These are phyloP conservation scores for Xylaria sp. DNA, from an alignment of 2,329 filamentous ascomycete species.

Conservation along the genomic window DNA sequence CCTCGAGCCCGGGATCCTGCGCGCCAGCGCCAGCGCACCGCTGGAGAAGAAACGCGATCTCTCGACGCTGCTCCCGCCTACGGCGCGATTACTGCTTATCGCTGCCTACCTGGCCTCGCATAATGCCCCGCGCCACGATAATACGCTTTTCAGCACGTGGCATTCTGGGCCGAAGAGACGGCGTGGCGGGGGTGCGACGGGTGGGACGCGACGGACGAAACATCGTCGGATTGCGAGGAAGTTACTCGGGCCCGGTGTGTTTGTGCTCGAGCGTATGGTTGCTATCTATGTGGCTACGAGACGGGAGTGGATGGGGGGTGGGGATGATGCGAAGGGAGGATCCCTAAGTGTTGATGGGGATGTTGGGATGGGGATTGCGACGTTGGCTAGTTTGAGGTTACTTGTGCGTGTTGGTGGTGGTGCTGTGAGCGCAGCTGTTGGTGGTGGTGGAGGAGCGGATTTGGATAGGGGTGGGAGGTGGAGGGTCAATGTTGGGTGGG, in stretches of 20 bases:
- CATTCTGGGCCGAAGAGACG: slow-evolving; percentile 47
- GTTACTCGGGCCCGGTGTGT: slow-evolving; percentile 69
- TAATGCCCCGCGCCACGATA: slow-evolving; percentile 69
- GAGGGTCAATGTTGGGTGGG: slow-evolving; percentile 75
- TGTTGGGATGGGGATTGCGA: slow-evolving; percentile 62
- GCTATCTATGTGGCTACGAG: slow-evolving; percentile 69
- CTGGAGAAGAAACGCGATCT: slow-evolving; percentile 36
- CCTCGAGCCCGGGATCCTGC: slow-evolving; percentile 56
- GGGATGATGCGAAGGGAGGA: slow-evolving; percentile 37
- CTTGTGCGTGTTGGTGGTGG: slow-evolving; percentile 62
- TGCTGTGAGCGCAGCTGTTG: slow-evolving; percentile 65
- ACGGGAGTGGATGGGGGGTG: slow-evolving; percentile 44
- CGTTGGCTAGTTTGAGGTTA: slow-evolving; percentile 64
- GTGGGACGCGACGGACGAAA: slow-evolving; percentile 34
- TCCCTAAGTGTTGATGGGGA: slow-evolving; percentile 44
- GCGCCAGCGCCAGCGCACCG: neutral
- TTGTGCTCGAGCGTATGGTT: slow-evolving; percentile 71
- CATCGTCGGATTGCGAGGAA: slow-evolving; percentile 71
- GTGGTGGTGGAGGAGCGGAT: slow-evolving; percentile 58
- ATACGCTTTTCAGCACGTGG: slow-evolving; percentile 69
- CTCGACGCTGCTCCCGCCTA: slow-evolving; percentile 59
- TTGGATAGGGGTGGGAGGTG: slow-evolving; percentile 68
- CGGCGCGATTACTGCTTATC: slow-evolving; percentile 67
- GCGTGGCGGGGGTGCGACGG: slow-evolving; percentile 37
- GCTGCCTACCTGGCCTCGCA: slow-evolving; percentile 77